These are phyloP conservation scores for Termitomyces sp. DNA, from an alignment of 768 basidiomycete species.

Conservation along the genomic window DNA sequence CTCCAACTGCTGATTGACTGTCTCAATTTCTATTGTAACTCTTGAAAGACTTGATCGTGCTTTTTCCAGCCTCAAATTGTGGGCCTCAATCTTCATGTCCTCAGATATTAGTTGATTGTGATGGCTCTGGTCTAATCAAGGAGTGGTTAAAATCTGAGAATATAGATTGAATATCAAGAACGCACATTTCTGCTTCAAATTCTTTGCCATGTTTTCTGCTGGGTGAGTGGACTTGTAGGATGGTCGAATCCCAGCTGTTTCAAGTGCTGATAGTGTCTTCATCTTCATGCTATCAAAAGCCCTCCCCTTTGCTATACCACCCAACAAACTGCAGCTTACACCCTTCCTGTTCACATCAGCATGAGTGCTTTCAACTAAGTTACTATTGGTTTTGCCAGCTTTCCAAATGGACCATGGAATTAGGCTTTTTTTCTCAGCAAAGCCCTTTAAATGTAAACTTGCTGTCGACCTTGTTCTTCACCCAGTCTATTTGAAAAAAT, in stretches of 20 bases:
- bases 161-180: too few relatives aligned
- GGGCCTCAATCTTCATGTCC: too few relatives aligned
- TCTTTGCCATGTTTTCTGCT: background rate
- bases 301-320: background rate
- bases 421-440: constrained; percentile 24
- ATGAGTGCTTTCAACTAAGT: constrained; percentile 21
- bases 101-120: too few relatives aligned
- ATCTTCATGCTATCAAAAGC: background rate
- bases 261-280: background rate
- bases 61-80: too few relatives aligned
- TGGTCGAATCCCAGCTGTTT: background rate
- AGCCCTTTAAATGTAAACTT: constrained; percentile 19
- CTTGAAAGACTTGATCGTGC: too few relatives aligned
- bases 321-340: background rate
- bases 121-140: too few relatives aligned
- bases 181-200: constrained; percentile 1
- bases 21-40: too few relatives aligned
- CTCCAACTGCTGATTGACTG: too few relatives aligned
- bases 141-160: too few relatives aligned
- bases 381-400: constrained; percentile 16
- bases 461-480: constrained; percentile 9
- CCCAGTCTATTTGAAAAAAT: too few relatives aligned
- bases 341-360: constrained; percentile 22
- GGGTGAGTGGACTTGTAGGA: too few relatives aligned
- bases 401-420: constrained; percentile 20